These are phyloP conservation scores for Protomyces arabidopsidicola DNA, from an alignment of 1,139 yeast genomes.

Conservation along the genomic window DNA sequence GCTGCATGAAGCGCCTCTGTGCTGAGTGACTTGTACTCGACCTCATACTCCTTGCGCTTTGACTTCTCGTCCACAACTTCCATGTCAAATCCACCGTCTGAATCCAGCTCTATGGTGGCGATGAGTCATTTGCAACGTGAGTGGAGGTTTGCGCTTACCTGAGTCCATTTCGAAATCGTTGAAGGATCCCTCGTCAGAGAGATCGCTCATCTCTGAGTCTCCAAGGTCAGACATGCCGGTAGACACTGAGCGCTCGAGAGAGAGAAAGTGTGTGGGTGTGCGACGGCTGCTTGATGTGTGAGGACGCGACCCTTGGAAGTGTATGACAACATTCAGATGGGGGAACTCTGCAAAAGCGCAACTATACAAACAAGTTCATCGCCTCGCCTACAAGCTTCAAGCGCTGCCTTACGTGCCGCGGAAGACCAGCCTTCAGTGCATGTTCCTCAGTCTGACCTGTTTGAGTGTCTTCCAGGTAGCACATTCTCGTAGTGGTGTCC, in stretches of 20 bases:
- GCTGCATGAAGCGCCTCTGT: constrained; percentile 37
- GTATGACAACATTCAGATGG: not conserved
- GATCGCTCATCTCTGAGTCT: not conserved
- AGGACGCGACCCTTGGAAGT: not conserved
- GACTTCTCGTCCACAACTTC: constrained; percentile 35
- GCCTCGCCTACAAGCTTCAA: constrained; percentile 10
- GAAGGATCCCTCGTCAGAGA: not conserved
- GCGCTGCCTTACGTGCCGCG: constrained; percentile 11
- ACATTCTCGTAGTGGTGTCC: not conserved
- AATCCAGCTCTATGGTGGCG: constrained; percentile 31
- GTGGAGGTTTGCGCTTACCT: not conserved
- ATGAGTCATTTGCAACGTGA: not conserved
- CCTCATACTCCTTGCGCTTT: constrained; percentile 34
- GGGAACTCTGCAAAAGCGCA: not conserved
- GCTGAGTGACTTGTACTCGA: constrained; percentile 37
- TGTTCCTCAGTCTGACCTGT: not conserved
- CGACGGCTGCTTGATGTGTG: not conserved
- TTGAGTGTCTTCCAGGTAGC: not conserved
- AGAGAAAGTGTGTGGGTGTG: too few species aligned
- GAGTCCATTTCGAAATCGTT: not conserved
- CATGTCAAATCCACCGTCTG: constrained; percentile 33
- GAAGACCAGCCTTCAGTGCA: constrained; percentile 6
- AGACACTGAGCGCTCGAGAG: not conserved
- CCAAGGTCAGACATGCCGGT: not conserved
- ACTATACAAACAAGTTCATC: constrained; percentile 14